Conservation (phyloP, 306 rosid species). For the Erythrophleum fordii region DNA sequence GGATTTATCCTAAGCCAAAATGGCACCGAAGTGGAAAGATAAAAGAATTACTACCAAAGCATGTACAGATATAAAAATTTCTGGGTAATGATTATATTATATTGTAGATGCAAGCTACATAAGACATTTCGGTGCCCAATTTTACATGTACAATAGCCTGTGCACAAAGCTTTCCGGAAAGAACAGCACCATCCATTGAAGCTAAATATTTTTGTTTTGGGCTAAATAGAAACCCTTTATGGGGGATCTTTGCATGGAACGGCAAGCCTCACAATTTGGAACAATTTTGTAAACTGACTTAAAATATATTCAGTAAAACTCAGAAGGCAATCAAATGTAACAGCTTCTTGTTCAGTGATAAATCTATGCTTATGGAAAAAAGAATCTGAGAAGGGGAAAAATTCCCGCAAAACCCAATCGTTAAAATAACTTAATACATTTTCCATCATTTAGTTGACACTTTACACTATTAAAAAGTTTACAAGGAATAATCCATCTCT, state of each 20-base stretch:
- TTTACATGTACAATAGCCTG: slow-evolving; percentile 94
- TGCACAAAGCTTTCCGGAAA: slow-evolving; percentile 96
- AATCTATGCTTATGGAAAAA: neutral
- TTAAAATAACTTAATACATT: neutral
- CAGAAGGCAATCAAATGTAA: slow-evolving; percentile 26
- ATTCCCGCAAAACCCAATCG: neutral
- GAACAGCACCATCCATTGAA: slow-evolving; percentile 99
- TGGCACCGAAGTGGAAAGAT: neutral
- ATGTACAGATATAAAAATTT: slow-evolving; percentile 9
- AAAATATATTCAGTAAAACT: slow-evolving; percentile 23
- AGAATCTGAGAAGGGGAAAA: neutral
- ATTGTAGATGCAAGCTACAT: slow-evolving; percentile 8
- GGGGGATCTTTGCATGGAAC: slow-evolving; percentile 92
- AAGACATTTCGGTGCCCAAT: slow-evolving; percentile 14
- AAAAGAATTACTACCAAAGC: slow-evolving; percentile 20
- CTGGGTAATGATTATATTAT: slow-evolving; percentile 29
- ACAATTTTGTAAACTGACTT: slow-evolving; percentile 94
- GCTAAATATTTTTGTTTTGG: slow-evolving; percentile 95
- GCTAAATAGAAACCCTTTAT: slow-evolving; percentile 92
- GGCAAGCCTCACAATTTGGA: slow-evolving; percentile 92
- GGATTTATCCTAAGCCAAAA: neutral
- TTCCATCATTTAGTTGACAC: neutral
- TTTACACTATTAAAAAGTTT: slow-evolving; percentile 4
- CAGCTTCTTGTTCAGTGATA: slow-evolving; percentile 6
- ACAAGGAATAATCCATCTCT: slow-evolving; percentile 24